Evolutionary conservation across 495 filamentous ascomycete species (phyloP), one percentile per base, ranked within the genome.

Genomic region (Aspergillus bertholletiae): DNA sequence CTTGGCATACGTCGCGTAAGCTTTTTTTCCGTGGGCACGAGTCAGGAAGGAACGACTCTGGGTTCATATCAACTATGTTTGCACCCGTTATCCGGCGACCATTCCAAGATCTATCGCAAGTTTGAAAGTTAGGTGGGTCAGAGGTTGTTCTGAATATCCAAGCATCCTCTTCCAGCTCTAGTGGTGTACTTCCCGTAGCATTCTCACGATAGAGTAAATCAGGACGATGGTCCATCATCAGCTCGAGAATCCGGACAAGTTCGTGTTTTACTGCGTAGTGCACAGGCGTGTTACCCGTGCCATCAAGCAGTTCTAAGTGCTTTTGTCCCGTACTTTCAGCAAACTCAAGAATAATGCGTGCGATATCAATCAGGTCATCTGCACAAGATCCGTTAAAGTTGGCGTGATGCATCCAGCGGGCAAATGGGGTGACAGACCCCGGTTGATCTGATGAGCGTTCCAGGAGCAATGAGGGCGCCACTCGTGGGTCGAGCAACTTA

Each of bases 171-270:
- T 84, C 81, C 35, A 90, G 74, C 51, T 92, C 88, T 20, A 76
- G 66, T 0, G 87, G 83, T 2, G 88, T 92, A 11, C 76, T 78
- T 11, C 88, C 88, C 0, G 84, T 86, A 0, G 86, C 77, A 59
- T 88, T 90, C 58, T 91, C 88, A 32, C 81, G 78, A 60, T 80
- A 75, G 0, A 90, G 65, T 0, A 89, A 71, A 32, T 74, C 74
- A 1, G 83, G 81, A 13, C 81, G 76, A 27, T 74, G 71, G 12
- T 80, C 71, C 15, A 90, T 60, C 34, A 90, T 69, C 7, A 71
- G 46, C 6, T 72, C 68, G 12, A 80, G 65, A 0, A 82, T 56
- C 8, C 58, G 57, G 7, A 65, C 57, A 1, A 70, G 59, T 21
- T 60, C 56, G 20, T 56, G 53, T 39, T 75, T 71, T 21, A 88